Base-by-base conservation (phyloP, 78 protist genomes). In the Bodo saltans region DNA sequence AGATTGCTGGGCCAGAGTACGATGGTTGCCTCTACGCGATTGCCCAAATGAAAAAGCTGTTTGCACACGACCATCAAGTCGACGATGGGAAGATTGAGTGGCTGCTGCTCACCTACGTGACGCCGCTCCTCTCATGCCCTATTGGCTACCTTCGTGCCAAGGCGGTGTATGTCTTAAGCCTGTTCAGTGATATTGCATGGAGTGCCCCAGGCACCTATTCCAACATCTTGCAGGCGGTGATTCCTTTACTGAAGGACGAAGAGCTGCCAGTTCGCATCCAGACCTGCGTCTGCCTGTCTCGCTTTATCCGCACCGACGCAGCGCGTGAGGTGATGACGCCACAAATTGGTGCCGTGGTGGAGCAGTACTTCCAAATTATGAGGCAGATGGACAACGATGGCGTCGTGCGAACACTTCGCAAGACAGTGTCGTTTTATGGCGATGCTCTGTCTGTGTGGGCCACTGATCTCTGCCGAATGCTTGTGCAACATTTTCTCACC, bases 181-280 rank as follows among this genome's bases (percentile, higher is more conserved):
- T 68, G 41, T 87, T 67, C 69, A 17, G 35, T 3, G 8, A 8
- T 17, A 21, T 74, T 39, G 37, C 69, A 28, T 88, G 87, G 88
- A 32, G 73, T 0, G 69, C 71, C 38, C 52, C 71, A 29, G 75
- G 42, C 3, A 80, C 71, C 68, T 88, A 81, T 75, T 33, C 83
- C 47, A 74, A 33, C 34, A 89, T 83, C 1, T n/a, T 91, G 42
- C 23, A 39, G 8, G 39, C 34, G 1, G 76, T 78, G 67, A 26
- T 90, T 0, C 32, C 69, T 0, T 17, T 80, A 21, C 40, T 88
- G 74, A 28, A 42, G 34, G 94, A 91, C 79, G 32, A 68, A 17
- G 94, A 91, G 41, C 41, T 91, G 27, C 86, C 91, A 35, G 94
- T 91, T 27, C 74, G 91, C 37, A 76, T 85, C 28, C 72, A 83